A percentile compares a stretch with the other conserved stretches of the same genome.
These are phyloP conservation scores for Tulasnella sp. DNA, from an alignment of 768 basidiomycete species.

Conservation along the genomic window DNA sequence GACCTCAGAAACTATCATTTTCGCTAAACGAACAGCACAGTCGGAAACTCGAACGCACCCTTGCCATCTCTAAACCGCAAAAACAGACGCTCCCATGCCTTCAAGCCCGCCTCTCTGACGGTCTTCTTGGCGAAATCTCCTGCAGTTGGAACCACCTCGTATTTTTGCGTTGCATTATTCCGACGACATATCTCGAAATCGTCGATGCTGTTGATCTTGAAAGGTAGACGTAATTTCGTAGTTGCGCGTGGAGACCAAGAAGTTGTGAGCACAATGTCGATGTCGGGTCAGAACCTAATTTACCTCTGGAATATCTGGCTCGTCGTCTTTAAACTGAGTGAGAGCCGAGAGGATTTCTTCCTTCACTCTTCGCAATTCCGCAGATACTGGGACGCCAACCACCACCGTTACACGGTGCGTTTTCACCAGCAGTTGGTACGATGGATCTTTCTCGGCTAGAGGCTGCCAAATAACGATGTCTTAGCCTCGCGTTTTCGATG, in stretches of 20 bases:
- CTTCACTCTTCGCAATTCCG: neutral
- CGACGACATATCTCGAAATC: slow-evolving; percentile 8
- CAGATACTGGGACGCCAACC: neutral
- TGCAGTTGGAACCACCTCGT: neutral
- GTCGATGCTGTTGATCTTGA: neutral
- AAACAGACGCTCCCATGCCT: slow-evolving; percentile 6
- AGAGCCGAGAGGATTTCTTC: slow-evolving; percentile 5
- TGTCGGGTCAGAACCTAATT: neutral
- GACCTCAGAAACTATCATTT: neutral
- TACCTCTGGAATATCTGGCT: neutral
- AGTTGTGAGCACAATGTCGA: neutral
- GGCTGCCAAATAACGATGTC: neutral
- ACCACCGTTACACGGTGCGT: slow-evolving; percentile 4
- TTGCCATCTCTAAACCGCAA: slow-evolving; percentile 6
- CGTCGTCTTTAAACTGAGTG: slow-evolving; percentile 2
- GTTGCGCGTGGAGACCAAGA: neutral
- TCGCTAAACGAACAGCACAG: neutral
- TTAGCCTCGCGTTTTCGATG: neutral
- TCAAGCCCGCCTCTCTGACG: slow-evolving; percentile 3
- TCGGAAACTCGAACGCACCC: neutral
- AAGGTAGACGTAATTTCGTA: neutral
- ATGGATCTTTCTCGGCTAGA: neutral
- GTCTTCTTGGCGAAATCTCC: slow-evolving; percentile 2
- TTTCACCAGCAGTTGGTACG: slow-evolving; percentile 6
- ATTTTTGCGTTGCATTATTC: neutral